These are phyloP conservation scores for Talaromyces proteolyticus DNA, from an alignment of 495 filamentous ascomycete species.

Conservation along the genomic window DNA sequence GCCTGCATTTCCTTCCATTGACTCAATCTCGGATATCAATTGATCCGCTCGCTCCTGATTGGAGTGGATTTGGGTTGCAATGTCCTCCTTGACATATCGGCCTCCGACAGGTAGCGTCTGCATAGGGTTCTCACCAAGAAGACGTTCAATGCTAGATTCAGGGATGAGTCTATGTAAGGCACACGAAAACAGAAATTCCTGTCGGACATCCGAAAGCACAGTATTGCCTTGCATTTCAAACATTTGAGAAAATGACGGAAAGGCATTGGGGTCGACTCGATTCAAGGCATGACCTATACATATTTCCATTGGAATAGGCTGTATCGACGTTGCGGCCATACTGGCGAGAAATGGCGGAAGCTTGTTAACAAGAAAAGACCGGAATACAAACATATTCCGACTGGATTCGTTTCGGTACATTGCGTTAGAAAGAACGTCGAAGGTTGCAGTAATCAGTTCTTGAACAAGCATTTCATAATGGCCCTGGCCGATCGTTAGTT, in stretches of 20 bases:
- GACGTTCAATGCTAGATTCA: conserved; percentile 67
- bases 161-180: conserved; percentile 77
- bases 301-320: conserved; percentile 62
- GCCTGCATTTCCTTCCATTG: conserved; percentile 92
- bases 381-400: conserved; percentile 69
- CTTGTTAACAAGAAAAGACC: conserved; percentile 92
- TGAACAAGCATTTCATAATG: conserved; percentile 69
- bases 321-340: conserved; percentile 54
- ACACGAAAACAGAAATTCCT: conserved; percentile 91
- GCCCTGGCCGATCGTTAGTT: conserved; percentile 41
- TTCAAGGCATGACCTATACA: conserved; percentile 75
- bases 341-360: conserved; percentile 71
- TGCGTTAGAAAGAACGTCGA: conserved; percentile 83
- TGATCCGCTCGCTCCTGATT: conserved; percentile 68
- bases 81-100: conserved; percentile 67
- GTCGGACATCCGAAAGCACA: conserved; percentile 74
- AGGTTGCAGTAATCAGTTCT: conserved; percentile 80
- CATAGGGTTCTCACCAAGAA: conserved; percentile 83
- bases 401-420: conserved; percentile 71
- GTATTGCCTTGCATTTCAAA: conserved; percentile 72
- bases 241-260: conserved; percentile 73
- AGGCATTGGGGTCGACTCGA: conserved; percentile 71
- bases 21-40: conserved; percentile 74
- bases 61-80: conserved; percentile 66
- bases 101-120: conserved; percentile 70